Conservation (phyloP, 106 monocot species). For the Dendrobium huoshanense region DNA sequence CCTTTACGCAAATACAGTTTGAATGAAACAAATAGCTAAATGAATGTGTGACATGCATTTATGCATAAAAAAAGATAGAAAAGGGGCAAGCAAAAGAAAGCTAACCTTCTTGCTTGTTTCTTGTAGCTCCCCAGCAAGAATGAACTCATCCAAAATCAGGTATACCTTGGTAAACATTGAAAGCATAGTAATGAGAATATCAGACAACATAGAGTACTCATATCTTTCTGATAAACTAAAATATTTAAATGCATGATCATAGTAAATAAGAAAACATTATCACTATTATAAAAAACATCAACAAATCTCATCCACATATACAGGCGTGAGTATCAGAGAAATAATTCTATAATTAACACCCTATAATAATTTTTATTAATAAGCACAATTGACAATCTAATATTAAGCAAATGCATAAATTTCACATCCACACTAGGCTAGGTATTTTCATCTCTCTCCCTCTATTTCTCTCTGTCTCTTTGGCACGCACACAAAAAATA, state of each 20-base stretch:
- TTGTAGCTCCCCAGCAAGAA: conserved; percentile 95
- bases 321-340: background rate
- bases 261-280: background rate
- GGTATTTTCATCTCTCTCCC: too few relatives aligned
- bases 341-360: background rate
- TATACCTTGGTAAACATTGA: conserved; percentile 50
- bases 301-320: background rate
- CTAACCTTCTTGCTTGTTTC: conserved; percentile 96
- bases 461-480: too few relatives aligned
- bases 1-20: background rate
- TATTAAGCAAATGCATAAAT: background rate
- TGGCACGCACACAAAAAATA: too few relatives aligned
- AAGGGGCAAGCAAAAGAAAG: background rate
- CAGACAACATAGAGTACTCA: background rate
- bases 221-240: background rate
- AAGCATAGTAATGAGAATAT: conserved; percentile 6
- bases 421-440: background rate
- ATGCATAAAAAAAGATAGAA: background rate
- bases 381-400: background rate
- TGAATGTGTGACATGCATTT: background rate
- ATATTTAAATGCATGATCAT: background rate
- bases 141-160: conserved; percentile 94
- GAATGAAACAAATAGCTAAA: background rate
- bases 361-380: background rate
- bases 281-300: background rate